Evolutionary conservation across 1,284 basidiomycete genomes (phyloP).

Genomic region (Boletellus deceptivus): DNA sequence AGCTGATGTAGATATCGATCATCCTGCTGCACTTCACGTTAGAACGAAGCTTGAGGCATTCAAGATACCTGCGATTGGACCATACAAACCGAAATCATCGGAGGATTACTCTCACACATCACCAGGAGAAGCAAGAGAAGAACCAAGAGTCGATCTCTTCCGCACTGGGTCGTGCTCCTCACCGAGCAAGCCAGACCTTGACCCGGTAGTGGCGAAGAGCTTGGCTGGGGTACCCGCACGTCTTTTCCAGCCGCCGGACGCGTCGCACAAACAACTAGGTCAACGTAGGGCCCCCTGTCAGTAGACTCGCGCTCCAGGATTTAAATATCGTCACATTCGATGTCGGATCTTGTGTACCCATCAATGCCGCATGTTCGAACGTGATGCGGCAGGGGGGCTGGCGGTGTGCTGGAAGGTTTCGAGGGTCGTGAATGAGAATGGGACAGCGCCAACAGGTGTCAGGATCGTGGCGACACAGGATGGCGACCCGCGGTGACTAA

Average conservation of each 20-base stretch:
- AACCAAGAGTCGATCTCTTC: too few relatives aligned
- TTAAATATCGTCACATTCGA: constrained; percentile 12
- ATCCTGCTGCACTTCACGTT: too few relatives aligned
- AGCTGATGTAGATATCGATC: too few relatives aligned
- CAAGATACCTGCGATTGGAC: too few relatives aligned
- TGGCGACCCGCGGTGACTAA: too few relatives aligned
- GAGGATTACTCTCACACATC: too few relatives aligned
- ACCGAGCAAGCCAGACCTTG: constrained; percentile 11
- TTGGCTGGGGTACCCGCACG: constrained; percentile 24
- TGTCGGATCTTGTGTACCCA: constrained; percentile 16
- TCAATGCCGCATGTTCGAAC: background rate
- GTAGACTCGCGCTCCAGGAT: too few relatives aligned
- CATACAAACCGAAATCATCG: too few relatives aligned
- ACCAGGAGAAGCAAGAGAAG: too few relatives aligned
- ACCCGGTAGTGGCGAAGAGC: constrained; percentile 24
- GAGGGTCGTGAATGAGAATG: constrained; percentile 6
- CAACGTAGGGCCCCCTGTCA: background rate
- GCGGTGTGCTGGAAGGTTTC: constrained; percentile 1
- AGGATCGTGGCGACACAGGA: background rate
- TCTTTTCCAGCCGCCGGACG: constrained; percentile 13
- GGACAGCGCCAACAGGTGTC: too few relatives aligned
- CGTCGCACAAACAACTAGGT: constrained; percentile 16
- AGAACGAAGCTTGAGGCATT: too few relatives aligned
- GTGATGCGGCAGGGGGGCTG: background rate
- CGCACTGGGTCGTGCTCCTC: background rate